A percentile compares a stretch with the other conserved stretches of the same genome.
Evolutionary conservation across 768 basidiomycete species (phyloP).

Genomic region (Kondoa subrosea): DNA sequence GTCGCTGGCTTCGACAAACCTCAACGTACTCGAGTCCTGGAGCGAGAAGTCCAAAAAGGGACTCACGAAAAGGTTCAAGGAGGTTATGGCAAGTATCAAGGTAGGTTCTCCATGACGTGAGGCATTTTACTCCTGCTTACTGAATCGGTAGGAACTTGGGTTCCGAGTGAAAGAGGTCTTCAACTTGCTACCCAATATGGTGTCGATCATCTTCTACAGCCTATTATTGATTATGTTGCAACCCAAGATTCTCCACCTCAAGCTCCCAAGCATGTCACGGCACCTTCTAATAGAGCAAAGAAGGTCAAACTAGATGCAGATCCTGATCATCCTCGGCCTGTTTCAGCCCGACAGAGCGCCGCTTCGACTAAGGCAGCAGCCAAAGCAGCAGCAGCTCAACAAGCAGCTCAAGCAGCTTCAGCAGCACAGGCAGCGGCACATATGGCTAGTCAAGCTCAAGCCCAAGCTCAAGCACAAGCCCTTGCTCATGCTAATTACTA

Average conservation of each 20-base stretch:
- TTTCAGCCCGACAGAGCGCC: background rate
- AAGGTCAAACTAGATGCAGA: constrained; percentile 21
- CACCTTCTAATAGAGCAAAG: constrained; percentile 38
- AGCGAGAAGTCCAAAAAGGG: constrained; percentile 95
- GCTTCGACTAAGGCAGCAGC: background rate
- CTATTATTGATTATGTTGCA: constrained; percentile 86
- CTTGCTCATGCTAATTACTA: background rate
- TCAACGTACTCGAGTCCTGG: constrained; percentile 87
- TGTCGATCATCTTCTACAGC: constrained; percentile 66
- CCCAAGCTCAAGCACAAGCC: constrained; percentile 2
- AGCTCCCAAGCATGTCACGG: constrained; percentile 87
- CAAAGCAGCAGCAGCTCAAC: constrained; percentile 9
- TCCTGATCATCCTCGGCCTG: background rate
- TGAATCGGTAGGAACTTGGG: constrained; percentile 69
- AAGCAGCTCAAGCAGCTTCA: constrained; percentile 14
- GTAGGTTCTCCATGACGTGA: constrained; percentile 38
- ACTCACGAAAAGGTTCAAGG: constrained; percentile 99
- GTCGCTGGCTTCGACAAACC: constrained; percentile 99
- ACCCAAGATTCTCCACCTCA: constrained; percentile 66
- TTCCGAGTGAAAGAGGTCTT: constrained; percentile 80
- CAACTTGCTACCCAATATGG: constrained; percentile 78
- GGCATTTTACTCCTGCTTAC: background rate
- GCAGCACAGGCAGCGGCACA: background rate
- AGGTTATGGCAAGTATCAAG: constrained; percentile 98
- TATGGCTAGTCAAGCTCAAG: constrained; percentile 4